Evolutionary conservation across 495 filamentous ascomycete genomes (phyloP), one percentile per base, ranked within the genome.

Genomic region (Hyaloscypha bicolor): DNA sequence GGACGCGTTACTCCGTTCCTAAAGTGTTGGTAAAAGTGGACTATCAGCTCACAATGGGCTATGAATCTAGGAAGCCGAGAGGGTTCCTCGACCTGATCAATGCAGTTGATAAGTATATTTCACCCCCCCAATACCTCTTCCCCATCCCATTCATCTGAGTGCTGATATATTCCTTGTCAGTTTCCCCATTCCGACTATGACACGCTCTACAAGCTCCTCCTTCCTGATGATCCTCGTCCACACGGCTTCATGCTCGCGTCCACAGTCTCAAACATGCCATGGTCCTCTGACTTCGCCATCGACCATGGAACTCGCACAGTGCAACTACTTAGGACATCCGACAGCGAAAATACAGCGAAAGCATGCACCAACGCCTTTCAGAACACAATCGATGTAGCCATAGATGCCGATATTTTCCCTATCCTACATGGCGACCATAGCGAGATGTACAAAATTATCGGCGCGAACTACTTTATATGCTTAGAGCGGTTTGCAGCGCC

Each of bases 401-500:
- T 81, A 59, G 73, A 69, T 63, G 68, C 65, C 30, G 62, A 77
- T 45, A 53, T 73, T 12, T 82, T 82, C 73, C 67, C 75, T 31
- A 60, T 77, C 6, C 68, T 82, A 31, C 70, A 67, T 68, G 73
- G 74, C 42, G 75, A 72, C 69, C 77, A 81, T 66, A 80, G 79
- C 71, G 83, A 85, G 66, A 69, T 72, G 29, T 83, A 80, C 72
- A 70, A 76, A 29, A 72, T 86, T 60, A 66, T 80, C 16, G 77
- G 78, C 19, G 76, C 77, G 4, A 69, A 71, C 6, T 70, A 76
- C 19, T 66, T 78, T 6, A 69, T 83, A 4, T 76, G 76, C 48
- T 72, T 86, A 12, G 82, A 86, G 37, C 79, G 83, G 21, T 79
- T 76, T 64, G 79, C 79, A 0, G 75, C 77, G 14, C 71, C 78